Conservation (phyloP, 73 alveolate genomes). For the Paramecium bursaria region DNA sequence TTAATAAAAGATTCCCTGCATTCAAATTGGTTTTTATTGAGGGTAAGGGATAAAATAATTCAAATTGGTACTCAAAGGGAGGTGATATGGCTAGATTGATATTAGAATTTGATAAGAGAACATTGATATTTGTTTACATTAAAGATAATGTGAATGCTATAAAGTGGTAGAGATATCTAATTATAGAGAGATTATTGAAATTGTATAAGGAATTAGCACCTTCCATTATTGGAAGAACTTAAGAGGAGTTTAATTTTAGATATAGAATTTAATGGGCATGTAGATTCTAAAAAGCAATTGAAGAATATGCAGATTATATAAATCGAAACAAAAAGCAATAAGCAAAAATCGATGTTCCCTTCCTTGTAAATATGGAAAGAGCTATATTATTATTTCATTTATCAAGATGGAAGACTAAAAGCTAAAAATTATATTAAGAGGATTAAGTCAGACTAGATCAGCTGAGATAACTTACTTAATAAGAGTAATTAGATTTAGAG, state of each 20-base stretch:
- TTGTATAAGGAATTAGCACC: not conserved
- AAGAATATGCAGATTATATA: not conserved
- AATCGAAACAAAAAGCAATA: not conserved
- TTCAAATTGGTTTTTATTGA: not conserved
- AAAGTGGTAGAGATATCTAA: slow-evolving; percentile 16
- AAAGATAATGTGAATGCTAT: not conserved
- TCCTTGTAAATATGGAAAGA: not conserved
- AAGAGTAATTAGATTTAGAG: too few relatives aligned
- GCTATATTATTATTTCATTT: not conserved
- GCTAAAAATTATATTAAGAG: slow-evolving; percentile 4
- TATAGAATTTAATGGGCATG: slow-evolving; percentile 3
- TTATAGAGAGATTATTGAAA: slow-evolving; percentile 3
- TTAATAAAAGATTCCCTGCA: slow-evolving; percentile 1
- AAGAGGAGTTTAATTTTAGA: not conserved
- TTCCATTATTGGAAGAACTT: not conserved
- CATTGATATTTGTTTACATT: not conserved
- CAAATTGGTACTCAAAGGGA: not conserved
- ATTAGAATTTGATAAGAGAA: not conserved
- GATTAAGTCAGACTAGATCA: too few relatives aligned
- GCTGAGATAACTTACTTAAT: too few relatives aligned
- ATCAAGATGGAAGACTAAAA: slow-evolving; percentile 5
- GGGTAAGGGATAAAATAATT: not conserved
- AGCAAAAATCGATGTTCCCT: slow-evolving; percentile 7
- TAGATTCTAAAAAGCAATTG: not conserved
- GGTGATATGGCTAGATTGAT: slow-evolving; percentile 38